phyloP scores from a whole-genome alignment of 495 filamentous ascomycete genomes.

The Mycothermus thermophilus region DNA sequence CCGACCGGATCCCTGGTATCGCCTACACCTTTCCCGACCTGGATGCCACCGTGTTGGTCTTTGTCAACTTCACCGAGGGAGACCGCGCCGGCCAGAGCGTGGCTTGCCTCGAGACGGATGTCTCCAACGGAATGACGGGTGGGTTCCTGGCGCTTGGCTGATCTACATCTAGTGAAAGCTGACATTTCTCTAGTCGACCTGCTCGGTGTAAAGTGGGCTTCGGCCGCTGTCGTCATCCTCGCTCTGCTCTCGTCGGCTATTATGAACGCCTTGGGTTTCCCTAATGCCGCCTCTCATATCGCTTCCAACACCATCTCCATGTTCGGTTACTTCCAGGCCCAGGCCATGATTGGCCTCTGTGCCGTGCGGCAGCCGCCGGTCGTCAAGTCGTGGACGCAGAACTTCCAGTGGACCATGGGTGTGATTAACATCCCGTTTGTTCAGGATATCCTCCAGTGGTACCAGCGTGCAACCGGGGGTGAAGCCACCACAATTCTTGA shows the following conservation, averaged over 20 bases:
- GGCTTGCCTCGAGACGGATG: conserved; percentile 75
- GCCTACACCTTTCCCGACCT: conserved; percentile 86
- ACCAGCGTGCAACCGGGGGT: conserved; percentile 86
- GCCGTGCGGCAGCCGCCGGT: conserved; percentile 78
- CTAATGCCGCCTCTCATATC: conserved; percentile 94
- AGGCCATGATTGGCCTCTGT: conserved; percentile 87
- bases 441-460: conserved; percentile 85
- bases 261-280: conserved; percentile 69
- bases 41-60: conserved; percentile 72
- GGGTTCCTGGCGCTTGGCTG: not conserved
- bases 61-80: conserved; percentile 52
- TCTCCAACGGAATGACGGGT: conserved; percentile 80
- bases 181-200: conserved; percentile 48
- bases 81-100: conserved; percentile 39
- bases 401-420: conserved; percentile 98
- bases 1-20: conserved; percentile 61
- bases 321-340: conserved; percentile 90
- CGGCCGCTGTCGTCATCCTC: conserved; percentile 73
- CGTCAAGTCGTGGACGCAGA: conserved; percentile 89
- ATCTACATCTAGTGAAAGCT: not conserved
- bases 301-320: conserved; percentile 85
- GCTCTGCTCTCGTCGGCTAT: conserved; percentile 74
- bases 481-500: conserved; percentile 69
- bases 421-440: conserved; percentile 83
- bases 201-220: conserved; percentile 74